Conservation (phyloP, 2,329 filamentous ascomycete genomes). For the Aspergillus novoparasiticus region DNA sequence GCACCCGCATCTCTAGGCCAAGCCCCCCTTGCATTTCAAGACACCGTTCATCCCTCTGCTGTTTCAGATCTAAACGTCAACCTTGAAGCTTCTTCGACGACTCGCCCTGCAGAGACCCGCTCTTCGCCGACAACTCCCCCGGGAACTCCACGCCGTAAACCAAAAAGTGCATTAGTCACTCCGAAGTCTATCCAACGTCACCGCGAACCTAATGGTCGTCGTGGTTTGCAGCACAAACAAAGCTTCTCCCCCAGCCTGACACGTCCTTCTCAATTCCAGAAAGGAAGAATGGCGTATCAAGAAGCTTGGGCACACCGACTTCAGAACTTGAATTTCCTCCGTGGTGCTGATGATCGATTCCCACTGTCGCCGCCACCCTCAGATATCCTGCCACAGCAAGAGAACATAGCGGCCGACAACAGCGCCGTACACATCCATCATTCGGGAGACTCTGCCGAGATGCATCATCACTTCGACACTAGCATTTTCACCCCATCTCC, state of each 20-base stretch:
- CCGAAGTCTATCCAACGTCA: conserved; percentile 43
- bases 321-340: conserved; percentile 53
- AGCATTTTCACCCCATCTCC: conserved; percentile 37
- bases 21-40: conserved; percentile 38
- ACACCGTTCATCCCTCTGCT: conserved; percentile 41
- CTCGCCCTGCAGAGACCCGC: conserved; percentile 21
- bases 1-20: conserved; percentile 38
- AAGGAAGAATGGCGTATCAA: conserved; percentile 46
- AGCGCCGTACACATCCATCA: conserved; percentile 35
- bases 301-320: conserved; percentile 57
- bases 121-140: conserved; percentile 41
- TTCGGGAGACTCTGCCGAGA: conserved; percentile 35
- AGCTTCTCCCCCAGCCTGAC: conserved; percentile 56
- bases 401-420: conserved; percentile 37
- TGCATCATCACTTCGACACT: conserved; percentile 36
- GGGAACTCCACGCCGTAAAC: conserved; percentile 40
- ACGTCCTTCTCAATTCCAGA: conserved; percentile 53
- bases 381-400: conserved; percentile 43
- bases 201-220: conserved; percentile 45
- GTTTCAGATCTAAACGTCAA: conserved; percentile 35
- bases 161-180: conserved; percentile 40
- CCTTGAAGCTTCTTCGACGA: conserved; percentile 36
- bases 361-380: conserved; percentile 51
- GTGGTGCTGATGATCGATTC: conserved; percentile 45
- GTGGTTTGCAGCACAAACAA: conserved; percentile 43